Base-by-base conservation (phyloP, 345 rosid species). In the Clausena lansium region DNA sequence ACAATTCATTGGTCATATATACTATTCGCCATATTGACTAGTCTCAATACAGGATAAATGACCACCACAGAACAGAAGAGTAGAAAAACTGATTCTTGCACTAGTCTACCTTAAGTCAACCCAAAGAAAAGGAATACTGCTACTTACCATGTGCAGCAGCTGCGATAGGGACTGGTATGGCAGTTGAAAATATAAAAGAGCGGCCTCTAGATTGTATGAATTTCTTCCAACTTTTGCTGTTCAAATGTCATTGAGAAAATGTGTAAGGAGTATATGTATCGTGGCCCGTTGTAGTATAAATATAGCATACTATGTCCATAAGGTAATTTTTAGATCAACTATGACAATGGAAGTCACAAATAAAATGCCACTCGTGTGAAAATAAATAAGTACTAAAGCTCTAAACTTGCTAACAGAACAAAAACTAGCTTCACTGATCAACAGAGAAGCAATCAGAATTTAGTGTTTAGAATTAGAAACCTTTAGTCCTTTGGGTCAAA, bases 211-310 rank as follows among this genome's bases (percentile, higher is more conserved):
- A 95, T 24, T 86, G 93, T 78, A 95, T 87, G 83, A 95, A 89
- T 82, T 92, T 91, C 91, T 94, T 95, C 98, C 93, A 93, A 30
- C 77, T 94, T 88, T 91, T 87, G 85, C 97, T 93, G 94, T 70
- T 85, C 77, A 83, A 9, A 52, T 50, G 6, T 35, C 55, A 77
- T 58, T 22, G 14, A 39, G 35, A 74, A 68, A 69, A 69, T 36
- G 24, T 24, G 67, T 66, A 79, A 61, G 9, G 8, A 71, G 28
- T 15, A 35, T 38, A n/a, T 2, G 1, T 9, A 47, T 25, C 1
- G 1, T 24, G 33, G 15, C 39, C 41, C 66, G 27, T 60, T 13
- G 45, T 75, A 32, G 24, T 11, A 64, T 19, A 28, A 15, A 52
- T 52, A 63, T 47, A n/a, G 32, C 27, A 45, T 17, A 25, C 1